A percentile compares a stretch with the other conserved stretches of the same genome.
phyloP scores from a whole-genome alignment of 371 early-diverging fungal species.

The Haplosporangium sp. region DNA sequence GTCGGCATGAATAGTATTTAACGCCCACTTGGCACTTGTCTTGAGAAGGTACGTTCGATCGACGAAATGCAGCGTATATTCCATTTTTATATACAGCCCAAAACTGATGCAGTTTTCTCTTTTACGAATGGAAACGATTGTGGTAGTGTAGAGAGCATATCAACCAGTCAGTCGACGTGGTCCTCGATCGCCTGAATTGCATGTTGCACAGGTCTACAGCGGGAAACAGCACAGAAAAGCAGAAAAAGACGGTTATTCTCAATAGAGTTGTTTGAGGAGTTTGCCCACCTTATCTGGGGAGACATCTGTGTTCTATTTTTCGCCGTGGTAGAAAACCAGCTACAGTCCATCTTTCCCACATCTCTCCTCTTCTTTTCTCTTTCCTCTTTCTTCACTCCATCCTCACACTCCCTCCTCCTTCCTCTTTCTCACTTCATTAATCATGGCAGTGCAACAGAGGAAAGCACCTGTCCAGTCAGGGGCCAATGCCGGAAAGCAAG shows the following conservation, averaged over 20 bases:
- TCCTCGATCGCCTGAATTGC: neutral
- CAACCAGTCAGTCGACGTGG: neutral
- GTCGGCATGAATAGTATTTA: no score
- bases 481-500: constrained; percentile 23
- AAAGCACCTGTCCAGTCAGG: constrained; percentile 29
- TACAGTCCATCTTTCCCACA: neutral
- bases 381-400: neutral
- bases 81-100: no score
- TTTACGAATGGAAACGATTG: no score
- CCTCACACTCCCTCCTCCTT: neutral
- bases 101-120: no score
- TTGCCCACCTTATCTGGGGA: neutral
- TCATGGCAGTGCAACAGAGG: constrained; percentile 53
- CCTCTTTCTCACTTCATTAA: neutral
- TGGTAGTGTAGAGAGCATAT: no score
- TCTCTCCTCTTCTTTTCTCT: constrained; percentile 3
- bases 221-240: neutral
- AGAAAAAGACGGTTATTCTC: neutral
- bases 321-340: neutral
- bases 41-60: no score
- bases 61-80: no score
- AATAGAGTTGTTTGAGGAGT: constrained; percentile 1
- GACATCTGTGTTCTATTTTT: neutral
- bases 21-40: no score
- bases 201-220: neutral